Percentiles rank a stretch among this genome's conserved stretches.
Evolutionary conservation across 169 alveolate species (phyloP).

Genomic region (Perkinsus marinus): DNA sequence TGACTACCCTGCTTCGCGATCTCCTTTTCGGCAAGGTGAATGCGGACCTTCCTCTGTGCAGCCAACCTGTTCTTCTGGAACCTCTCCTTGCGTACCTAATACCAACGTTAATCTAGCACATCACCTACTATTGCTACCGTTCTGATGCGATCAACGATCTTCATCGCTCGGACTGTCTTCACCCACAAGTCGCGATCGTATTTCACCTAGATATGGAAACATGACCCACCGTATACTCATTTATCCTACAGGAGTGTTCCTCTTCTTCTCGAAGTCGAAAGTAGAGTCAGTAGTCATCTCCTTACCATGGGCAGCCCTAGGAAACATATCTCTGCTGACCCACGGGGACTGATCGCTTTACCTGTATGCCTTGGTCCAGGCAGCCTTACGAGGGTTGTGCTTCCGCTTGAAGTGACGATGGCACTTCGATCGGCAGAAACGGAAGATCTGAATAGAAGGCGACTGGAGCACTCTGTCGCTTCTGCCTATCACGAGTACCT

Average conservation of each 20-base stretch:
- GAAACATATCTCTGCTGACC: background rate
- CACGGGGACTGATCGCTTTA: background rate
- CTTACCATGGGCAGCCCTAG: slow-evolving; percentile 49
- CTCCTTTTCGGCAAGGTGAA: background rate
- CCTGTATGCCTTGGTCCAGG: slow-evolving; percentile 97
- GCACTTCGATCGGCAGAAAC: slow-evolving; percentile 96
- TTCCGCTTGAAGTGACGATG: slow-evolving; percentile 92
- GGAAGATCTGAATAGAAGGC: slow-evolving; percentile 39
- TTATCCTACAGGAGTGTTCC: slow-evolving; percentile 71
- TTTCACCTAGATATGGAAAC: slow-evolving; percentile 30
- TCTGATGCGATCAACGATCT: slow-evolving; percentile 78
- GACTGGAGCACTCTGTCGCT: background rate
- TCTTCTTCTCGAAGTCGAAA: slow-evolving; percentile 87
- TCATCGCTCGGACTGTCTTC: slow-evolving; percentile 89
- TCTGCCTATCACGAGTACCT: slow-evolving; percentile 20
- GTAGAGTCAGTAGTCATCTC: slow-evolving; percentile 88
- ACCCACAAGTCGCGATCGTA: slow-evolving; percentile 86
- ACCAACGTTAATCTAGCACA: slow-evolving; percentile 40
- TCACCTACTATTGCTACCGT: slow-evolving; percentile 46
- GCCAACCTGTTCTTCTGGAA: background rate
- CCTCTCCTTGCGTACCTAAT: background rate
- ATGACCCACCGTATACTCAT: background rate
- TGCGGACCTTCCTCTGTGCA: background rate
- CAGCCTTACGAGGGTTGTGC: slow-evolving; percentile 93
- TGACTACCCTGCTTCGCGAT: background rate